Base-by-base conservation (phyloP, 2,329 filamentous ascomycete species). In the Cladosporium oxysporum region DNA sequence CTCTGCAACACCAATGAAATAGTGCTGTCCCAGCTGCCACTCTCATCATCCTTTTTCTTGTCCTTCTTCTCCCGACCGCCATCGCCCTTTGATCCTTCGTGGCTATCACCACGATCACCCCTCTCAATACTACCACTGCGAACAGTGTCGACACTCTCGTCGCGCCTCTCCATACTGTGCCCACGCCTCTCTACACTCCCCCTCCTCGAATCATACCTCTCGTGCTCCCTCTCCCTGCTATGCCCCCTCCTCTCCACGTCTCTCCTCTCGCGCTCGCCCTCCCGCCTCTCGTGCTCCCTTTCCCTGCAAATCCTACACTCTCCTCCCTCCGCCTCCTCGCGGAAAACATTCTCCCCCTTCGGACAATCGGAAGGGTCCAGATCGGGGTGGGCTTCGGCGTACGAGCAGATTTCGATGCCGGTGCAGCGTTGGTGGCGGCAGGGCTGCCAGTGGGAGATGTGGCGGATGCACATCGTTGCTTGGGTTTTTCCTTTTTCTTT, bases 381-480 rank as follows among this genome's bases (percentile, higher is more conserved):
- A 29, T 11, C 8, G 8, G 31, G n/a, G 21, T 26, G 31, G 1
- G 16, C 29, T 47, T 47, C 41, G 3, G 37, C 33, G 18, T 50
- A 11, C n/a, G 26, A 31, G 59, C 59, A 62, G n/a, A 62, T 35
- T 2, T 62, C 41, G 11, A 62, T 35, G 59, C 44, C 23, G 41
- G 44, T 52, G 59, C 59, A 62, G 21, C 59, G 59, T 52, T 62
- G 44, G n/a, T 62, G 59, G 29, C 7, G 14, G 44, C 59, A 62
- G 59, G 59, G 59, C 1, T 26, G 29, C 41, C 44, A 52, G 59
- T 62, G 59, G 59, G 59, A 21, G 29, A 62, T 62, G 26, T 29
- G 18, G 59, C 44, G 44, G 44, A 50, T 33, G 37, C 59, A 62
- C 59, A 62, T 50, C 6, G 31, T 50, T 26, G 23, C 23, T 26